phyloP scores from a whole-genome alignment of 176 grass and related monocot species.

The Oryza brachyantha region DNA sequence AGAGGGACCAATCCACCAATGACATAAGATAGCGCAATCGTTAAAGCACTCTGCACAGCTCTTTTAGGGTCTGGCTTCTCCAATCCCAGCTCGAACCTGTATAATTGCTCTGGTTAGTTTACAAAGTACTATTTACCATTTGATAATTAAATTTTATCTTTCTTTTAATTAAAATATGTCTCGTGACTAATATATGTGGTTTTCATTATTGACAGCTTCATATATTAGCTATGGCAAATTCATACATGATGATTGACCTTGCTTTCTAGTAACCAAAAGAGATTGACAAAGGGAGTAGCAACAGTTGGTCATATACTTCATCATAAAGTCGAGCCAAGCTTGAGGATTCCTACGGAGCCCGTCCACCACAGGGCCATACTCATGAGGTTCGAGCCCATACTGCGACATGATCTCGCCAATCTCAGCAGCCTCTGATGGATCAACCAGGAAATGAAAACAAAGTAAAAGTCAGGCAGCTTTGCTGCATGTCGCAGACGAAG shows the following conservation, averaged over 20 bases:
- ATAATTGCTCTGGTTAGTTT: slow-evolving; percentile 23
- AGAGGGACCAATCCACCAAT: slow-evolving; percentile 82
- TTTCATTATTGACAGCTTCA: slow-evolving; percentile 1
- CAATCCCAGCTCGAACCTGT: slow-evolving; percentile 85
- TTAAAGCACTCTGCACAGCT: slow-evolving; percentile 73
- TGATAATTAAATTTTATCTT: neutral
- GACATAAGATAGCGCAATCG: slow-evolving; percentile 66
- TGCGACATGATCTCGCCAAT: slow-evolving; percentile 75
- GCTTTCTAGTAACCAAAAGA: neutral
- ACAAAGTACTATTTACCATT: neutral
- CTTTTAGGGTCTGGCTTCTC: slow-evolving; percentile 85
- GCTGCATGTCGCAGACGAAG: neutral
- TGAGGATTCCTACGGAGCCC: slow-evolving; percentile 69
- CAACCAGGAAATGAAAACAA: neutral
- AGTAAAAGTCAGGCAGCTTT: slow-evolving; percentile 2
- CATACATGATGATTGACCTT: neutral
- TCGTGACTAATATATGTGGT: neutral
- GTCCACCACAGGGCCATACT: slow-evolving; percentile 68
- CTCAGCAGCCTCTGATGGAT: slow-evolving; percentile 72
- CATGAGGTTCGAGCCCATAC: slow-evolving; percentile 67
- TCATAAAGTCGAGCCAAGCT: slow-evolving; percentile 96
- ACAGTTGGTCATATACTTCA: slow-evolving; percentile 56
- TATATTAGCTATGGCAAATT: neutral
- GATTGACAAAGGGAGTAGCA: neutral
- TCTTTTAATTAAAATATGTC: neutral